These are phyloP conservation scores for Cornus suecica DNA, from an alignment of 148 eudicot species.

Conservation along the genomic window DNA sequence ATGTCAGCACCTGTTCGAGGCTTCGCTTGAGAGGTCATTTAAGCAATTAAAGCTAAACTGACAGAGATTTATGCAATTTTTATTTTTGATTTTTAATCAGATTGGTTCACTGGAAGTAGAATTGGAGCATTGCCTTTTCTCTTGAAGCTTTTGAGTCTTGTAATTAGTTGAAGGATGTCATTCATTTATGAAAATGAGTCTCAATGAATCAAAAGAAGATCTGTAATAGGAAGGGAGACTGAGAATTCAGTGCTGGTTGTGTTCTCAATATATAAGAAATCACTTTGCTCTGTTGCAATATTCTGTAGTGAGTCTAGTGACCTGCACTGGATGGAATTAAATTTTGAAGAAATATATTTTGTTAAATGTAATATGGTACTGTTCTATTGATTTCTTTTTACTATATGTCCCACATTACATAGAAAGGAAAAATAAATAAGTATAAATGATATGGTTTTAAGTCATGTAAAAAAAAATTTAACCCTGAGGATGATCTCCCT, in stretches of 20 bases:
- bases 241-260: neutral
- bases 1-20: constrained; percentile 71
- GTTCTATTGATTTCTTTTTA: too few relatives aligned
- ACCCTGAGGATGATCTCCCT: too few relatives aligned
- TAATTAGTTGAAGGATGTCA: neutral
- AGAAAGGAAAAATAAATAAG: too few relatives aligned
- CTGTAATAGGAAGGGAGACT: too few relatives aligned
- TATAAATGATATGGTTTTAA: too few relatives aligned
- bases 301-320: neutral
- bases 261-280: neutral
- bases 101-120: neutral
- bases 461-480: too few relatives aligned
- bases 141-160: neutral
- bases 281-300: neutral
- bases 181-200: neutral
- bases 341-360: neutral
- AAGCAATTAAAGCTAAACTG: neutral
- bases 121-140: neutral
- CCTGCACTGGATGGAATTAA: neutral
- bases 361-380: neutral
- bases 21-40: constrained; percentile 15
- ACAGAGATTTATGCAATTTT: neutral
- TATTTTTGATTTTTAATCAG: neutral
- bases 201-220: neutral
- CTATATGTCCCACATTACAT: too few relatives aligned